These are phyloP conservation scores for Monosporascus cannonballus DNA, from an alignment of 2,329 filamentous ascomycete species.

Conservation along the genomic window DNA sequence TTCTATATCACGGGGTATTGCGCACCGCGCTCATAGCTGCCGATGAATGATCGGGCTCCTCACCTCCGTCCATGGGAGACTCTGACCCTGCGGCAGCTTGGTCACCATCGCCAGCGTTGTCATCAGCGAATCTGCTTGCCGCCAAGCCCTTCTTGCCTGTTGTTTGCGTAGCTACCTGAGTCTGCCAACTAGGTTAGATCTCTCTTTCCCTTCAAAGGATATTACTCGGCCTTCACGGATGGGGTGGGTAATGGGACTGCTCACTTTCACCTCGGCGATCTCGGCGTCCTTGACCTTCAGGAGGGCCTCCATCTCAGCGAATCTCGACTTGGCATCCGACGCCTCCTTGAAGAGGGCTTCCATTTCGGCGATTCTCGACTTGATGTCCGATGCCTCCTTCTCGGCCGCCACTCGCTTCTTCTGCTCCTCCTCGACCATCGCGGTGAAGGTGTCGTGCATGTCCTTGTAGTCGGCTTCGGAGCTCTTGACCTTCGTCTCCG, in stretches of 20 bases:
- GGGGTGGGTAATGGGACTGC: conserved; percentile 3
- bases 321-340: conserved; percentile 23
- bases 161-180: conserved; percentile 36
- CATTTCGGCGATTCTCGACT: conserved; percentile 28
- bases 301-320: conserved; percentile 31
- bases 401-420: conserved; percentile 26
- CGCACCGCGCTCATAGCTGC: conserved; percentile 63
- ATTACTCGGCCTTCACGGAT: background rate
- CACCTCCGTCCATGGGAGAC: conserved; percentile 45
- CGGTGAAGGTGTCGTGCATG: conserved; percentile 56
- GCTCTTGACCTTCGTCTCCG: conserved; percentile 47
- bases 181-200: conserved; percentile 27
- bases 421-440: conserved; percentile 53
- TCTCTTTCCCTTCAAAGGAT: conserved; percentile 3
- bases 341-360: conserved; percentile 28
- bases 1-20: conserved; percentile 41
- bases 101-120: conserved; percentile 28
- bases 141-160: conserved; percentile 43
- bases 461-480: conserved; percentile 55
- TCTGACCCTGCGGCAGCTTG: conserved; percentile 26
- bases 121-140: conserved; percentile 47
- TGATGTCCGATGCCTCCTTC: conserved; percentile 25
- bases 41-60: conserved; percentile 58
- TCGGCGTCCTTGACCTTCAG: conserved; percentile 56
- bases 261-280: conserved; percentile 54